A percentile compares a stretch with the other conserved stretches of the same genome.
Evolutionary conservation across 1,139 yeast species (phyloP).

Genomic region (Komagataea norvegica): DNA sequence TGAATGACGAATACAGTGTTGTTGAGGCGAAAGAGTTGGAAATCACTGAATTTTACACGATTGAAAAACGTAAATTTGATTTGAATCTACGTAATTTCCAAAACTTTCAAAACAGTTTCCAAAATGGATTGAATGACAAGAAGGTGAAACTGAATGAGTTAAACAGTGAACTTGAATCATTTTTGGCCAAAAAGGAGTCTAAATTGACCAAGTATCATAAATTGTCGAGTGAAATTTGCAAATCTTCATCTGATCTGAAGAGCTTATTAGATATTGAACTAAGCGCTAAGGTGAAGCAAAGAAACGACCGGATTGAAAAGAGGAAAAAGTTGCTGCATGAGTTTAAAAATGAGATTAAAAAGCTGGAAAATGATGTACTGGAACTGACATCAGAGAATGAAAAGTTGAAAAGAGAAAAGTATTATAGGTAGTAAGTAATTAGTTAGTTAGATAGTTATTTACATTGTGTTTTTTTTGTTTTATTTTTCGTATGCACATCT

Average conservation of each 20-base stretch:
- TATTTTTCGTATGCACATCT: neutral
- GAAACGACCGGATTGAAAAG: constrained; percentile 29
- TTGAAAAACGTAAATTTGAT: constrained; percentile 38
- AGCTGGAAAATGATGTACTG: constrained; percentile 18
- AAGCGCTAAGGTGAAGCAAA: constrained; percentile 24
- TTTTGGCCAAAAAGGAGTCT: constrained; percentile 35
- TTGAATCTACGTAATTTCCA: constrained; percentile 33
- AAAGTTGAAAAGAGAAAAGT: constrained; percentile 6
- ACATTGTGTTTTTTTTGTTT: neutral
- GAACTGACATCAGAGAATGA: constrained; percentile 12
- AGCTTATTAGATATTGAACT: constrained; percentile 29
- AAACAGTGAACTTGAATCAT: constrained; percentile 32
- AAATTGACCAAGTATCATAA: constrained; percentile 30
- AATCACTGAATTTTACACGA: constrained; percentile 36
- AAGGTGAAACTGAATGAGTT: constrained; percentile 27
- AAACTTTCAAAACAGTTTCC: constrained; percentile 31
- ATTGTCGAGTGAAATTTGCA: constrained; percentile 26
- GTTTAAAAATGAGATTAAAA: constrained; percentile 26
- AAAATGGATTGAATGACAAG: constrained; percentile 21
- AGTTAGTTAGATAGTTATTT: neutral
- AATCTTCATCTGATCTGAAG: constrained; percentile 31
- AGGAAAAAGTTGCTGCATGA: constrained; percentile 25
- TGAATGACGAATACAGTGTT: constrained; percentile 35
- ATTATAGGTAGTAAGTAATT: constrained; percentile 5
- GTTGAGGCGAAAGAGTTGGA: constrained; percentile 33